These are phyloP conservation scores for Rhizopogon salebrosus DNA, from an alignment of 768 basidiomycete genomes.

Conservation along the genomic window DNA sequence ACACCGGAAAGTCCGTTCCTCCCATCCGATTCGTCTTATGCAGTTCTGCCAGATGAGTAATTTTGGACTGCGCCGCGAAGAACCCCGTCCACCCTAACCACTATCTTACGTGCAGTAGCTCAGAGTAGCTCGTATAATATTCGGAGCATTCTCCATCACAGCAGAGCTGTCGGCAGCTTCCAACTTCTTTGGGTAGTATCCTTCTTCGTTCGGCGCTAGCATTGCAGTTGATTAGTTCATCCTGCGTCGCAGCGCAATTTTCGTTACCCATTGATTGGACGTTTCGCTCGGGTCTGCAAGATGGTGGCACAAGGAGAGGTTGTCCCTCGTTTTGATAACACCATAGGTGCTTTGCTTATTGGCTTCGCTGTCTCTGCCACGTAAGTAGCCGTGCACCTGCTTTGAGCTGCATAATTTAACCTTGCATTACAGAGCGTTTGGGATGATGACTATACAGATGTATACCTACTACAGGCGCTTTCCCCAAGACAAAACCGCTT, in stretches of 20 bases:
- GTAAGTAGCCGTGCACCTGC: slow-evolving; percentile 14
- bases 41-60: too few species aligned
- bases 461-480: slow-evolving; percentile 53
- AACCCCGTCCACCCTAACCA: background rate
- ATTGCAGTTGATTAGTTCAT: background rate
- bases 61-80: slow-evolving; percentile 1
- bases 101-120: background rate
- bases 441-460: slow-evolving; percentile 48
- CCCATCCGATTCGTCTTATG: too few species aligned
- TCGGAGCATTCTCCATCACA: background rate
- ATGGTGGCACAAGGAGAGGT: slow-evolving; percentile 9
- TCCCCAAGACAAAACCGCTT: slow-evolving; percentile 44
- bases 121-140: too few species aligned
- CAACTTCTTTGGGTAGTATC: slow-evolving; percentile 6
- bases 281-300: background rate
- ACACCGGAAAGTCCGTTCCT: too few species aligned
- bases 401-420: background rate
- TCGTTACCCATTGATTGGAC: background rate
- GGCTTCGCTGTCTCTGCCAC: slow-evolving; percentile 49
- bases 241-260: background rate
- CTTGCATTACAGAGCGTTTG: slow-evolving; percentile 40
- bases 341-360: slow-evolving; percentile 56
- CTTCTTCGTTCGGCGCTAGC: slow-evolving; percentile 1
- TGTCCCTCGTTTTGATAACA: slow-evolving; percentile 32
- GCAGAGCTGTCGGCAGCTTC: slow-evolving; percentile 1